Percentiles rank a stretch among this genome's conserved stretches.
Evolutionary conservation across 176 grass and related monocot species (phyloP).

Genomic region (Tillandsia leiboldiana): DNA sequence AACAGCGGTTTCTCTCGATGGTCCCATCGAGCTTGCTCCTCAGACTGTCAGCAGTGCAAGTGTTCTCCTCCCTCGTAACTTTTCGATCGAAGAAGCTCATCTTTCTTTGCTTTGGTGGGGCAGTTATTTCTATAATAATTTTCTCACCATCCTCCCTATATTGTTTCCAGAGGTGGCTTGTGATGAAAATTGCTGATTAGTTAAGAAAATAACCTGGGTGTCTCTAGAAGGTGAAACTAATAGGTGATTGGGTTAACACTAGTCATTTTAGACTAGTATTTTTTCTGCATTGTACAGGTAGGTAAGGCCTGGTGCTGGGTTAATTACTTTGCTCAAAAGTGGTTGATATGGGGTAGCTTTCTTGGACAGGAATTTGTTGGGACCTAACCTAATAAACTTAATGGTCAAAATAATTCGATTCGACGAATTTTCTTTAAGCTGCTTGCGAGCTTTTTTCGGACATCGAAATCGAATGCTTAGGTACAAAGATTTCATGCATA

Average conservation of each 20-base stretch:
- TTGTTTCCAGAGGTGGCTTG: conserved; percentile 28
- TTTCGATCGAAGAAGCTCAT: conserved; percentile 25
- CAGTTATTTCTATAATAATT: conserved; percentile 24
- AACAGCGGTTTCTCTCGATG: conserved; percentile 48
- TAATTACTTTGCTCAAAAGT: conserved; percentile 67
- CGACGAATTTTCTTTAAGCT: conserved; percentile 10
- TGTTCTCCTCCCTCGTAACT: conserved; percentile 60
- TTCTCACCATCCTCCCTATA: conserved; percentile 20
- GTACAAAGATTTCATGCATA: conserved; percentile 6
- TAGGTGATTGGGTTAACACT: conserved; percentile 1
- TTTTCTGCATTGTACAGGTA: conserved; percentile 43
- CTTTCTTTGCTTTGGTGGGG: conserved; percentile 22
- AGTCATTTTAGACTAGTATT: conserved; percentile 11
- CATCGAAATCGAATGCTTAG: conserved; percentile 6
- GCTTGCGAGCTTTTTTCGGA: neutral
- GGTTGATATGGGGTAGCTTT: conserved; percentile 58
- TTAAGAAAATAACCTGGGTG: neutral
- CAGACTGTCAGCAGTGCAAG: conserved; percentile 35
- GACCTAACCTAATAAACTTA: conserved; percentile 12
- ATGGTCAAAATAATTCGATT: conserved; percentile 23
- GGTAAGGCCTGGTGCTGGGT: conserved; percentile 58
- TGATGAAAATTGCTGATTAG: conserved; percentile 11
- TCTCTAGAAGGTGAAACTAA: neutral
- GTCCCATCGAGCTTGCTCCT: conserved; percentile 65
- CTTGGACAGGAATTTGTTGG: conserved; percentile 24